Evolutionary conservation across 441 rosid genomes (phyloP).

Genomic region (Iberis amara): DNA sequence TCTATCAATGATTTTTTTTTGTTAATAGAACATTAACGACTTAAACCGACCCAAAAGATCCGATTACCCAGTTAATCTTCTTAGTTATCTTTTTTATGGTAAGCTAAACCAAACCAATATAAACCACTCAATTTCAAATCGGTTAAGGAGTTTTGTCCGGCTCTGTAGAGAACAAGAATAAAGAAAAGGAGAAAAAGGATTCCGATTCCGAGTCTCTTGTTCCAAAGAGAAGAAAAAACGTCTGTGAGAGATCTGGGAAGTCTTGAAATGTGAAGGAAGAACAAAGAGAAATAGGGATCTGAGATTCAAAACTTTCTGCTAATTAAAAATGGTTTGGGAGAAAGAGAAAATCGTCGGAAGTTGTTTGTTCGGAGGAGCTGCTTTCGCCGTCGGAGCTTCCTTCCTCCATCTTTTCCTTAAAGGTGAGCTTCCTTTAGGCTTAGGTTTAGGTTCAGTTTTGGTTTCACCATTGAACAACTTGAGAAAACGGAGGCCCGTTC

Average conservation of each 20-base stretch:
- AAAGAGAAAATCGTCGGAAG: conserved; percentile 36
- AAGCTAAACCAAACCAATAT: neutral
- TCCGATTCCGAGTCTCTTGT: conserved; percentile 32
- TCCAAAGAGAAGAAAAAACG: conserved; percentile 28
- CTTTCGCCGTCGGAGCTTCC: conserved; percentile 41
- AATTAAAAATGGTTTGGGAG: conserved; percentile 32
- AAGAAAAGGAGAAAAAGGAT: conserved; percentile 11
- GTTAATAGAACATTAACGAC: no score
- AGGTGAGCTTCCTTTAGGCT: conserved; percentile 32
- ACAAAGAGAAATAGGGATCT: conserved; percentile 3
- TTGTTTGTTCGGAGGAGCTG: conserved; percentile 42
- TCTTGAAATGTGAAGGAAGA: conserved; percentile 26
- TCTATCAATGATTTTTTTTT: no score
- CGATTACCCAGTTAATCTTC: no score
- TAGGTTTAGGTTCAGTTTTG: conserved; percentile 31
- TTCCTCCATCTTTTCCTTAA: conserved; percentile 33
- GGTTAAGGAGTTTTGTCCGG: conserved; percentile 13
- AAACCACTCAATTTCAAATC: neutral
- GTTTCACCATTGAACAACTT: conserved; percentile 31
- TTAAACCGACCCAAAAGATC: no score
- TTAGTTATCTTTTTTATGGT: neutral
- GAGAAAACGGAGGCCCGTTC: conserved; percentile 51
- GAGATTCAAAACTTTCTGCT: neutral
- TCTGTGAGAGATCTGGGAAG: conserved; percentile 26
- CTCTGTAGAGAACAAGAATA: neutral